These are phyloP conservation scores for Ogataea ganodermae DNA, from an alignment of 805 yeast species.

Conservation along the genomic window DNA sequence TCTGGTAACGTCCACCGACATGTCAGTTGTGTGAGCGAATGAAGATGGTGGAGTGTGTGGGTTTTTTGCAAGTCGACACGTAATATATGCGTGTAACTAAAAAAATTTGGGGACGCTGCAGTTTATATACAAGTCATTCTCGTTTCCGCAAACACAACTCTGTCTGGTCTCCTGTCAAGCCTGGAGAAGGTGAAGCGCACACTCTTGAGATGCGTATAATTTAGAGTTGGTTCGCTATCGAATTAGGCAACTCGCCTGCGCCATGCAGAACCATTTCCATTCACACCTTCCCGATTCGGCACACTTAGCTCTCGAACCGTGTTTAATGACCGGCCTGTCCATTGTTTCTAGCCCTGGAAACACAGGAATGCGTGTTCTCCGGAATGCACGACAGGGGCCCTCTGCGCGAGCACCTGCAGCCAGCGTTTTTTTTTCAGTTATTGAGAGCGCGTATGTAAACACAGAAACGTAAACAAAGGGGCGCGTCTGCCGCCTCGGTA, in stretches of 20 bases:
- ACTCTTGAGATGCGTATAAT: conserved; percentile 9
- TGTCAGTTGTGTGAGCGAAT: background rate
- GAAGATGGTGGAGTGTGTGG: background rate
- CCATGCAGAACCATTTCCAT: background rate
- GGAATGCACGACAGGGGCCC: conserved; percentile 10
- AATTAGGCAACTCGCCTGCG: conserved; percentile 7
- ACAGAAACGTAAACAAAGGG: conserved; percentile 8
- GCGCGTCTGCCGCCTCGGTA: background rate
- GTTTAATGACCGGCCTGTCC: conserved; percentile 11
- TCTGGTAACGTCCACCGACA: conserved; percentile 28
- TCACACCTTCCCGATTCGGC: conserved; percentile 8
- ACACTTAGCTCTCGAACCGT: conserved; percentile 12
- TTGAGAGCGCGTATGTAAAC: conserved; percentile 9
- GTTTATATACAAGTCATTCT: conserved; percentile 2
- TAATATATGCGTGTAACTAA: too few species aligned
- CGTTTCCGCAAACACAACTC: background rate
- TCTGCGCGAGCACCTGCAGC: conserved; percentile 1
- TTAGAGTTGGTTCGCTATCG: conserved; percentile 3
- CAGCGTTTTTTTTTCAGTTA: background rate
- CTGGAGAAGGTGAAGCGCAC: conserved; percentile 4
- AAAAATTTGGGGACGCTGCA: background rate
- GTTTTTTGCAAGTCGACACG: too few species aligned
- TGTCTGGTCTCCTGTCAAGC: conserved; percentile 8
- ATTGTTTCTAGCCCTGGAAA: background rate
- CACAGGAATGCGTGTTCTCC: background rate